Evolutionary conservation across 1,139 yeast species (phyloP).

Genomic region (Candida sanyaensis): DNA sequence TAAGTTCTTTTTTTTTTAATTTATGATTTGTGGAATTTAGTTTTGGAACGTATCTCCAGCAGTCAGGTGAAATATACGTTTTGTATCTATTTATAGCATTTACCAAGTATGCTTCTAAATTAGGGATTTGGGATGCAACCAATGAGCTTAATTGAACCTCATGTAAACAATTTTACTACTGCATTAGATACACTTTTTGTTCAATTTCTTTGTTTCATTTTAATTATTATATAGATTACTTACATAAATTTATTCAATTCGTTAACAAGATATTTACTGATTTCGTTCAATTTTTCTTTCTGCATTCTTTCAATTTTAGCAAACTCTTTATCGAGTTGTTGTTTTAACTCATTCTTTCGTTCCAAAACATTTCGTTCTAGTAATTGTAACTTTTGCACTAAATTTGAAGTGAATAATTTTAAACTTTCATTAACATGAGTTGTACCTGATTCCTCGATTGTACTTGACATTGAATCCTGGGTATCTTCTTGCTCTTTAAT

Average conservation of each 20-base stretch:
- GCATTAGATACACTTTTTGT: not conserved
- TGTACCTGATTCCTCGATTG: not conserved
- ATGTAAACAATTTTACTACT: constrained; percentile 1
- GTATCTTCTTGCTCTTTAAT: not conserved
- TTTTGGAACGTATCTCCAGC: too few relatives aligned
- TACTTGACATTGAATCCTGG: too few relatives aligned
- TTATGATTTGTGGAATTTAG: too few relatives aligned
- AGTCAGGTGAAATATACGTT: too few relatives aligned
- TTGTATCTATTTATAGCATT: too few relatives aligned
- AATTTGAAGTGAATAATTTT: constrained; percentile 11
- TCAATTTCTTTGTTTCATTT: too few relatives aligned
- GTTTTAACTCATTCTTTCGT: constrained; percentile 15
- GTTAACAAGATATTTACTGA: constrained; percentile 10
- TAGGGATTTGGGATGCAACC: too few relatives aligned
- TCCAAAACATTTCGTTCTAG: constrained; percentile 17
- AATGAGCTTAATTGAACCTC: too few relatives aligned
- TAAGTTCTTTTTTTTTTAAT: too few relatives aligned
- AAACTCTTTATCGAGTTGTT: constrained; percentile 17
- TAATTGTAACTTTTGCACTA: constrained; percentile 16
- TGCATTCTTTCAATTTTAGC: constrained; percentile 11
- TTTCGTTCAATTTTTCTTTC: constrained; percentile 10
- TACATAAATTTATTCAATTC: constrained; percentile 13
- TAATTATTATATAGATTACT: too few relatives aligned
- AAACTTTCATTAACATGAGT: constrained; percentile 11
- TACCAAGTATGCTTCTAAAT: too few relatives aligned